Evolutionary conservation across 257 asterid species (phyloP).

Genomic region (Solanum okadae): DNA sequence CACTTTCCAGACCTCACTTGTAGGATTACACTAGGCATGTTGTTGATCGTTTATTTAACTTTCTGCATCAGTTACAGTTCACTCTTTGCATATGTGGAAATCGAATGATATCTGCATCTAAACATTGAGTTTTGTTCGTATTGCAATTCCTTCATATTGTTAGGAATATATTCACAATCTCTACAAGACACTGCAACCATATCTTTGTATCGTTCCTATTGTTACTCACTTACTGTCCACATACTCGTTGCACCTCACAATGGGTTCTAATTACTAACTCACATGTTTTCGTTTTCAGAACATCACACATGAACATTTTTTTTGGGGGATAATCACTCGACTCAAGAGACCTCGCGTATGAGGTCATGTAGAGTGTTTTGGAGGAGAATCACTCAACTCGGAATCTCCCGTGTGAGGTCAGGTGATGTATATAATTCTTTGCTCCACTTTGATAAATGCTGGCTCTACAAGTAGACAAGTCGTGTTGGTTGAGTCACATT

Average conservation of each 20-base stretch:
- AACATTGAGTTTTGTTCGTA: background rate
- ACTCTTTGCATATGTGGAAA: background rate
- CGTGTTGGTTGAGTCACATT: background rate
- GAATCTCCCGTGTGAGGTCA: background rate
- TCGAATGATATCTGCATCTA: background rate
- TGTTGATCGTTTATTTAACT: background rate
- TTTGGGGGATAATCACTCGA: background rate
- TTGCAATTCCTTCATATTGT: background rate
- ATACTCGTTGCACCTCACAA: background rate
- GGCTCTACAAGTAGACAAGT: background rate
- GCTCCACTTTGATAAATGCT: background rate
- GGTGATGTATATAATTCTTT: background rate
- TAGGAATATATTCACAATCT: background rate
- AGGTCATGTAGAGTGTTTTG: background rate
- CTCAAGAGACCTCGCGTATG: background rate
- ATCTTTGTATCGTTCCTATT: background rate
- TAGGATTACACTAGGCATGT: background rate
- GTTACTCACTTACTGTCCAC: background rate
- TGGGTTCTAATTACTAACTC: background rate
- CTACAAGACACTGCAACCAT: background rate
- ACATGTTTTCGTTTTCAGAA: background rate
- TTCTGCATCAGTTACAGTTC: background rate
- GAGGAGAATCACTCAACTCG: background rate
- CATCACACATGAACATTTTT: background rate
- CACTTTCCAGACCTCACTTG: fast-evolving